These are phyloP conservation scores for Phoma sp. DNA, from an alignment of 2,329 filamentous ascomycete species.

Conservation along the genomic window DNA sequence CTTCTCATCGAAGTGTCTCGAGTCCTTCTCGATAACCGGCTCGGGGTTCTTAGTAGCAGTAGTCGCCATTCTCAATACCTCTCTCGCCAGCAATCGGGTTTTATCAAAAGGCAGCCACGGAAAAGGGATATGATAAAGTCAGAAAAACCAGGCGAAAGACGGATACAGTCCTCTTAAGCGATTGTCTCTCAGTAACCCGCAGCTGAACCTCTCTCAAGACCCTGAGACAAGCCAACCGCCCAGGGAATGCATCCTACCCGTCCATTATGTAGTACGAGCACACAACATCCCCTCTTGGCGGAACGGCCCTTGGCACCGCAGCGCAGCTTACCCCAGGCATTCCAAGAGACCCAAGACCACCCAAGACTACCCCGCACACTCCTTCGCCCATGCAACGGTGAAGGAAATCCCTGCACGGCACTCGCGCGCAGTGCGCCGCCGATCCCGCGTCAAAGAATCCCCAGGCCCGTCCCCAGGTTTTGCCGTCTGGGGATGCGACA, in stretches of 20 bases:
- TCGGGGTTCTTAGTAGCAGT: conserved; percentile 2
- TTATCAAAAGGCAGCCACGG: too few species aligned
- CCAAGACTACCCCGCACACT: conserved; percentile 35
- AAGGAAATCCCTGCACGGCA: conserved; percentile 2
- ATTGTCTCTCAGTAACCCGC: too few species aligned
- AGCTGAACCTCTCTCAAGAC: too few species aligned
- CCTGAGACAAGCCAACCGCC: too few species aligned
- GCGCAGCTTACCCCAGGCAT: conserved; percentile 5
- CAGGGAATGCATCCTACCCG: conserved; percentile 1
- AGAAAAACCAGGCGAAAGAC: too few species aligned
- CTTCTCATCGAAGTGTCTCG: conserved; percentile 27
- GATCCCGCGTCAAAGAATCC: background rate
- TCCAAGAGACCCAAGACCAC: background rate
- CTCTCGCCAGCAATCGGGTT: conserved; percentile 1
- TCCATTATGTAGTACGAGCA: conserved; percentile 4
- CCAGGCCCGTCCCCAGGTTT: background rate
- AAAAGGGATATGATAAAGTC: too few species aligned
- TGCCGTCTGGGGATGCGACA: background rate
- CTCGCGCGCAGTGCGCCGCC: background rate
- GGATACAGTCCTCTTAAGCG: too few species aligned
- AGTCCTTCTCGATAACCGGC: conserved; percentile 17
- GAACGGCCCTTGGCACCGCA: conserved; percentile 20
- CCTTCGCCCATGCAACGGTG: conserved; percentile 4
- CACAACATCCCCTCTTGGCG: background rate
- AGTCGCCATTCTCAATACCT: background rate